phyloP scores from a whole-genome alignment of 140 eudicot species.

The Anethum foeniculum region DNA sequence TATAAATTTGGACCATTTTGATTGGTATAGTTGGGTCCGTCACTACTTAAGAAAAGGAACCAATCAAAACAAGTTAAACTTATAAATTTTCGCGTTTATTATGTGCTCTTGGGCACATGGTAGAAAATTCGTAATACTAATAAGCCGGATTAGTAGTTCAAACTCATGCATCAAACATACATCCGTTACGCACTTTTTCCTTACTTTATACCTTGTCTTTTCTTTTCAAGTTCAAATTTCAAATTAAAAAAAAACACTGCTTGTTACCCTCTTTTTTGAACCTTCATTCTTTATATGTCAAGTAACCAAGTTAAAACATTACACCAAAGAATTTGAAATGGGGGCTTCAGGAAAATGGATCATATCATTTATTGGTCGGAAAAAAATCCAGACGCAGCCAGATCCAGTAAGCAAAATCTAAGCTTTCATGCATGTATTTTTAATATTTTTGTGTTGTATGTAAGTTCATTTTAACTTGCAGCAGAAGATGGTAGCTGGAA shows the following conservation, averaged over 20 bases:
- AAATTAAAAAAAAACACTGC: conserved; percentile 34
- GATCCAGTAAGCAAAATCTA: conserved; percentile 41
- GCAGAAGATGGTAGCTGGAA: conserved; percentile 52
- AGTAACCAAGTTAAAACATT: neutral
- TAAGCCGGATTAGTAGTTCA: conserved; percentile 5
- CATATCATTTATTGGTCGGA: conserved; percentile 54
- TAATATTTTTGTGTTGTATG: neutral
- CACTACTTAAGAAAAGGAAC: too few species aligned
- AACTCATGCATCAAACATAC: neutral
- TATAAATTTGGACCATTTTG: too few species aligned
- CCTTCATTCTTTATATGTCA: neutral
- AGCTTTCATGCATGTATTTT: neutral
- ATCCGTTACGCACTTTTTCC: neutral
- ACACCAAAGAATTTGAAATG: conserved; percentile 27
- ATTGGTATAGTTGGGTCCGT: too few species aligned
- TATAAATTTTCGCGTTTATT: too few species aligned
- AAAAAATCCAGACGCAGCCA: conserved; percentile 26
- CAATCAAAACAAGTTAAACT: too few species aligned
- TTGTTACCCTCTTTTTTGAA: neutral
- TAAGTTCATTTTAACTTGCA: conserved; percentile 6
- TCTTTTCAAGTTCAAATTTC: conserved; percentile 26
- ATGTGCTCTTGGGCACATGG: too few species aligned
- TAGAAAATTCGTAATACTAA: neutral
- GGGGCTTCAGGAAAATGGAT: conserved; percentile 86
- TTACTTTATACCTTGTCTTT: conserved; percentile 11